Percentiles rank a stretch among this genome's conserved stretches.
phyloP scores from a whole-genome alignment of 257 asterid genomes.

The Lantana camara region DNA sequence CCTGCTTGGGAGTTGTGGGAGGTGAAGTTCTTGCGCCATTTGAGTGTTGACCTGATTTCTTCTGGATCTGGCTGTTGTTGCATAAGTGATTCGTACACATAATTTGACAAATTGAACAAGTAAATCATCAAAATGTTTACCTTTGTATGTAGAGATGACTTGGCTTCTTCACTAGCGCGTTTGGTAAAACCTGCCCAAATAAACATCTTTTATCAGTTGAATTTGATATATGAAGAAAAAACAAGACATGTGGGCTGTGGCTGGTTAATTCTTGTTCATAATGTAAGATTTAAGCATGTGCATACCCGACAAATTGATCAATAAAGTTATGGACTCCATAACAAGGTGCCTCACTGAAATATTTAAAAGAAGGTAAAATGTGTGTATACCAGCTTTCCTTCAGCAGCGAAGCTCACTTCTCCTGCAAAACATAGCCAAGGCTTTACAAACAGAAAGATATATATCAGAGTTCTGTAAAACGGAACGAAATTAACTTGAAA shows the following conservation, averaged over 20 bases:
- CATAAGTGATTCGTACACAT: too few species aligned
- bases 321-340: neutral
- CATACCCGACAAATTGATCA: neutral
- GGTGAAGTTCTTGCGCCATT: neutral
- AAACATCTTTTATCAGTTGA: neutral
- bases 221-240: too few species aligned
- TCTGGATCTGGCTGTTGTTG: neutral
- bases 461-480: neutral
- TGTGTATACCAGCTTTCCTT: conserved; percentile 19
- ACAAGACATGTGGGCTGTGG: too few species aligned
- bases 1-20: conserved; percentile 12
- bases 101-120: too few species aligned
- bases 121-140: neutral
- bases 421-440: conserved; percentile 21
- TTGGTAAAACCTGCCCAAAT: neutral
- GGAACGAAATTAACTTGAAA: neutral
- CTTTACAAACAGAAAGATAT: neutral
- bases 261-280: neutral
- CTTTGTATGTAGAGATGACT: neutral
- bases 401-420: conserved; percentile 18
- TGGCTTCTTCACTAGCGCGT: neutral
- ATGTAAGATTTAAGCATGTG: neutral
- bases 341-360: neutral
- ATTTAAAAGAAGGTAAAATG: neutral
- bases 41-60: neutral